Conservation (phyloP, 1,284 basidiomycete species). For the Heliocybe sulcata region DNA sequence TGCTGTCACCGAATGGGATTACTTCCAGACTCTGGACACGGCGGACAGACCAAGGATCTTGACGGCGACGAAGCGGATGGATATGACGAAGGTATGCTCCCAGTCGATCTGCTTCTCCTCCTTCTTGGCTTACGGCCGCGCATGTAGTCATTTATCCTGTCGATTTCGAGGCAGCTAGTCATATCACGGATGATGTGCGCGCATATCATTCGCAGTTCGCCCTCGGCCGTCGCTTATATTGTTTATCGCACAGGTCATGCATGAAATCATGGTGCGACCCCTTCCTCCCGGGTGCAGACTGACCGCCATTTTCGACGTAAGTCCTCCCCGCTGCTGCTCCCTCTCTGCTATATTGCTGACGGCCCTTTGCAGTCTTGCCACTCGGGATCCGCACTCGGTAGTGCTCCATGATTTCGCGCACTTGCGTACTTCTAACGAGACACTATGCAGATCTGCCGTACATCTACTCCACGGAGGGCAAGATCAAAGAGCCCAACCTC, state of each 20-base stretch:
- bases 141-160: constrained; percentile 74
- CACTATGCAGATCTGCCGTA: constrained; percentile 29
- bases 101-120: background rate
- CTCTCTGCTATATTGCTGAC: constrained; percentile 20
- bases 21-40: constrained; percentile 65
- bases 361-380: constrained; percentile 33
- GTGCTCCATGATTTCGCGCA: constrained; percentile 5
- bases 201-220: background rate
- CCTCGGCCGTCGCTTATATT: background rate
- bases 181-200: constrained; percentile 82
- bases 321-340: constrained; percentile 20
- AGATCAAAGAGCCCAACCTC: constrained; percentile 88
- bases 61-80: constrained; percentile 67
- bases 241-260: constrained; percentile 43
- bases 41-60: constrained; percentile 72
- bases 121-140: background rate
- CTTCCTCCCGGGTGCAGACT: constrained; percentile 82
- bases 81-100: constrained; percentile 52
- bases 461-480: constrained; percentile 87
- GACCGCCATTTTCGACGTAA: constrained; percentile 82
- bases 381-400: constrained; percentile 36
- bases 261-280: constrained; percentile 65
- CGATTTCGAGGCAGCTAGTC: constrained; percentile 64
- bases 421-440: background rate
- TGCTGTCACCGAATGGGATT: background rate